Conservation (phyloP, 2,329 filamentous ascomycete species). For the Thelonectria blattea region DNA sequence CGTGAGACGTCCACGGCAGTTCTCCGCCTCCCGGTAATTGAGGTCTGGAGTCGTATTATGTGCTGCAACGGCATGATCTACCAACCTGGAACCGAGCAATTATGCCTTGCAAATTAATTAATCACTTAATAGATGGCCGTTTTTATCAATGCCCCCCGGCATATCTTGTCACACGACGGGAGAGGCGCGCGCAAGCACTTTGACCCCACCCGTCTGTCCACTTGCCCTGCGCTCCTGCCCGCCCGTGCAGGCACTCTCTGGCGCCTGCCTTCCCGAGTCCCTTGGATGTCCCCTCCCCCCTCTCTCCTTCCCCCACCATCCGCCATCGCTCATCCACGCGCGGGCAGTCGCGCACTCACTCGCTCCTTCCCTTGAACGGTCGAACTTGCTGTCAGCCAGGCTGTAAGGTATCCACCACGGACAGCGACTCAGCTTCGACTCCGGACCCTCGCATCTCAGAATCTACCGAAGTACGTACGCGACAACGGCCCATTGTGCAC, state of each 20-base stretch:
- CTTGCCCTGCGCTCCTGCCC: background rate
- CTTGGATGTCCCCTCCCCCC: background rate
- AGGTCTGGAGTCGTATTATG: background rate
- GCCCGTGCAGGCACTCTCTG: background rate
- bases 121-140: background rate
- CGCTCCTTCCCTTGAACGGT: background rate
- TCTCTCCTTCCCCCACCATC: background rate
- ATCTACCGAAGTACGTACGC: background rate
- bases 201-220: constrained; percentile 19
- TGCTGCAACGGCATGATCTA: background rate
- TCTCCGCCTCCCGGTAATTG: background rate
- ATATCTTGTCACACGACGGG: constrained; percentile 2
- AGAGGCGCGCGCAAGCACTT: constrained; percentile 3
- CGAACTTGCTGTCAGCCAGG: no score
- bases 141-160: background rate
- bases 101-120: constrained; percentile 1
- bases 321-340: background rate
- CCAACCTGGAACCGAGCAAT: background rate
- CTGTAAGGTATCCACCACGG: background rate
- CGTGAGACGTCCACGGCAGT: background rate
- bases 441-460: background rate
- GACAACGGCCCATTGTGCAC: background rate
- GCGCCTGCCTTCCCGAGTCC: background rate
- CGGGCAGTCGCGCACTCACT: background rate
- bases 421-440: background rate